Evolutionary conservation across 306 rosid genomes (phyloP).

Genomic region (Glycine soja): DNA sequence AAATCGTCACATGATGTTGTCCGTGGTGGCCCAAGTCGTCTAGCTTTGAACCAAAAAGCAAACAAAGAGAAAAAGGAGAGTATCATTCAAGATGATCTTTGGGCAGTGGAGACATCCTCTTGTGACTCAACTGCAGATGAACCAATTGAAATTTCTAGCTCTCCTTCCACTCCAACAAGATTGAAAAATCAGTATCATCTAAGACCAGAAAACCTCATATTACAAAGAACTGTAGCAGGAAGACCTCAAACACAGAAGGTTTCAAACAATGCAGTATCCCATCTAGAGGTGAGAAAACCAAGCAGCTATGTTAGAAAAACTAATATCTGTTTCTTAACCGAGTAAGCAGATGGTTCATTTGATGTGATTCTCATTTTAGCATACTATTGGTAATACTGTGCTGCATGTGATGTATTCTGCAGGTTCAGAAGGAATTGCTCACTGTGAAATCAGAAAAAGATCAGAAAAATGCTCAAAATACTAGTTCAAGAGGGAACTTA

Average conservation of each 20-base stretch:
- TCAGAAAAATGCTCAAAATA: constrained; percentile 35
- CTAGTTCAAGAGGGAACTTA: constrained; percentile 7
- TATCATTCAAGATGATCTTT: constrained; percentile 14
- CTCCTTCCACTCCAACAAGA: constrained; percentile 22
- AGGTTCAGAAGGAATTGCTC: constrained; percentile 42
- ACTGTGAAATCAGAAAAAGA: neutral
- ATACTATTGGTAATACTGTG: constrained; percentile 6
- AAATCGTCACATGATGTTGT: constrained; percentile 28
- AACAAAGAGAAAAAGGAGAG: neutral
- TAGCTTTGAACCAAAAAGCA: constrained; percentile 31
- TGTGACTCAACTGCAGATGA: constrained; percentile 42
- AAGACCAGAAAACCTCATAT: constrained; percentile 24
- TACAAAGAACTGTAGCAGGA: constrained; percentile 38
- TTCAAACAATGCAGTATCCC: constrained; percentile 29
- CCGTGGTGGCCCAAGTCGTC: neutral
- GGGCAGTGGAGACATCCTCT: constrained; percentile 45
- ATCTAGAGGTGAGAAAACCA: constrained; percentile 58
- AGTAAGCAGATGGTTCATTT: constrained; percentile 18
- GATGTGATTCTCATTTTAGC: constrained; percentile 9
- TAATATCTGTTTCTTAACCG: constrained; percentile 26
- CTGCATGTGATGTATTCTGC: constrained; percentile 46
- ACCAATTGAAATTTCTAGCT: constrained; percentile 13
- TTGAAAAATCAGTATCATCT: constrained; percentile 32
- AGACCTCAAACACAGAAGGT: constrained; percentile 45
- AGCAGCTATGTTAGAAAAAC: constrained; percentile 9